Base-by-base conservation (phyloP, 2,329 filamentous ascomycete species). In the Ascocoryne sarcoides region DNA sequence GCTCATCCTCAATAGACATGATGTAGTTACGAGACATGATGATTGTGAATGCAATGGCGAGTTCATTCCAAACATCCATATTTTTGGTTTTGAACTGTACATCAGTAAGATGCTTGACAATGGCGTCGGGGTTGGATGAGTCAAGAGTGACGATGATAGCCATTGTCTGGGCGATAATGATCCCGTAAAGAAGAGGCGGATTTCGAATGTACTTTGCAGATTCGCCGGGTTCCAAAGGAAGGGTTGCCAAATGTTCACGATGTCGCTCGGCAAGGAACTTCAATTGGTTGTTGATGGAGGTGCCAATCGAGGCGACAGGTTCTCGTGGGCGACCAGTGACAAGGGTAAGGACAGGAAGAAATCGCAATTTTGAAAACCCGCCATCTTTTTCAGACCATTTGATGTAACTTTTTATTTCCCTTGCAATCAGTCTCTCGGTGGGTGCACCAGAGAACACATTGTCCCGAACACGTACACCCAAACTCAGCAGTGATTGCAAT, bases 341-440 rank as follows among this genome's bases (percentile, higher is more conserved):
- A 9, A 55, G 37, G 15, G 39, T 42, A 17, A 56, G 41, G 35
- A 59, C 49, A 10, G 60, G 60, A 17, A 59, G 45, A 44, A 56
- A 57, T 15, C 52, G 50, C 29, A 46, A 48, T 17, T 49, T 51
- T 12, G 39, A 8, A 28, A 50, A 60, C 4, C 52, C 56, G 5
- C 58, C 60, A 45, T 61, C 59, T n/a, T 39, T 47, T 28, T 61
- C 55, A 15, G 58, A 48, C 58, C 57, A 61, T 37, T 50, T 57
- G 17, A 59, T 55, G 32, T 60, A 61, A 35, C 45, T 42, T 3
- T 55, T 44, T 12, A 61, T 49, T 37, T 55, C 52, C 39, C 46
- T 51, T 8, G 40, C 39, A 32, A 62, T 58, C 7, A 60, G 30
- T 18, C 38, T 42, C 32, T 59, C 56, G 10, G 48, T 43, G 16